Percentiles rank a stretch among this genome's conserved stretches.
These are phyloP conservation scores for Barnettozyma pratensis DNA, from an alignment of 805 yeast species.

Conservation along the genomic window DNA sequence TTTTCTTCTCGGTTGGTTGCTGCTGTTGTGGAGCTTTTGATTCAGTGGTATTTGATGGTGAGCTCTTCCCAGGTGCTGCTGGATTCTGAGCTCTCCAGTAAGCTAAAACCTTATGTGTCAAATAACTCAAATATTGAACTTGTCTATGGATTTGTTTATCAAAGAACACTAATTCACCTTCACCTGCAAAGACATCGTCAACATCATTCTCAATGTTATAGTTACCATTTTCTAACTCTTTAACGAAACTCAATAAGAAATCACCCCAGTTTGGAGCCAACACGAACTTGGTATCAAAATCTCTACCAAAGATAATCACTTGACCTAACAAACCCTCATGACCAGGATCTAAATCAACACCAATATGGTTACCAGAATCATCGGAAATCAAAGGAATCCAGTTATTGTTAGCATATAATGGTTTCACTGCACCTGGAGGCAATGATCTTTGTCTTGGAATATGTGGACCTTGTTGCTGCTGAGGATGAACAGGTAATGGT, in stretches of 20 bases:
- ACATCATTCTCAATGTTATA: constrained; percentile 59
- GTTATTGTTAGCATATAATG: constrained; percentile 77
- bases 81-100: constrained; percentile 16
- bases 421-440: constrained; percentile 72
- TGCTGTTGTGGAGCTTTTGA: background rate
- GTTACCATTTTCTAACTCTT: constrained; percentile 81
- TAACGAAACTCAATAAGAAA: constrained; percentile 75
- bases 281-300: constrained; percentile 83
- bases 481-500: background rate
- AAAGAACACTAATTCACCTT: constrained; percentile 67
- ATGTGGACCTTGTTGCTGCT: constrained; percentile 12
- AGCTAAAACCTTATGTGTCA: constrained; percentile 29
- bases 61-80: background rate
- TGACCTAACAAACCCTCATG: constrained; percentile 82
- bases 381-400: constrained; percentile 95
- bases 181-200: constrained; percentile 66
- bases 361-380: constrained; percentile 86
- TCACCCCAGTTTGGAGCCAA: constrained; percentile 88
- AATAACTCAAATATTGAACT: constrained; percentile 36
- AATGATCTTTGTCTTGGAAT: constrained; percentile 57
- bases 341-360: constrained; percentile 82
- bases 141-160: constrained; percentile 51
- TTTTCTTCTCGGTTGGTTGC: constrained; percentile 8
- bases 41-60: background rate
- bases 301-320: constrained; percentile 89